Percentiles rank a stretch among this genome's conserved stretches.
Conservation (phyloP, 805 yeast genomes). For the Blastobotrys peoriensis region DNA sequence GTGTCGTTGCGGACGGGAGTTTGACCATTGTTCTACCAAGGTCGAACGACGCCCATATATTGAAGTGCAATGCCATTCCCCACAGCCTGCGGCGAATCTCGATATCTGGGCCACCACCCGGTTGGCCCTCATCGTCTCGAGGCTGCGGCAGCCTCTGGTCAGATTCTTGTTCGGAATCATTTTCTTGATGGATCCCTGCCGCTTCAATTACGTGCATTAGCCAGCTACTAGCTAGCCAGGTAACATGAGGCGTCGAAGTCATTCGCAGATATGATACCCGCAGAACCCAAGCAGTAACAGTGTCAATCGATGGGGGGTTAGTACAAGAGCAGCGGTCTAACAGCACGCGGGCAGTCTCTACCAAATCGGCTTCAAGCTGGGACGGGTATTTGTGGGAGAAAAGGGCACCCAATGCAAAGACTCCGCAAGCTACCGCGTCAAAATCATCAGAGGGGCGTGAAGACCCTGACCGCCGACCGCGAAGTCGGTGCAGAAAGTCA, state of each 20-base stretch:
- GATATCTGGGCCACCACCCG: not conserved
- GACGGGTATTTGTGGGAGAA: not conserved
- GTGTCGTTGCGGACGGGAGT: not conserved
- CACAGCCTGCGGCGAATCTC: not conserved
- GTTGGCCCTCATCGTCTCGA: not conserved
- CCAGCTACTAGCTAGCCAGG: constrained; percentile 3
- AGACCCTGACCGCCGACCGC: not conserved
- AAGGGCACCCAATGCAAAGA: not conserved
- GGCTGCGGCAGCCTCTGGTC: too few relatives aligned
- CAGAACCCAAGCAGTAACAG: not conserved
- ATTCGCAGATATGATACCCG: constrained; percentile 1
- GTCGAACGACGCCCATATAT: constrained; percentile 2
- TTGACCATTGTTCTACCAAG: not conserved
- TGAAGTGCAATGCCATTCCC: constrained; percentile 1
- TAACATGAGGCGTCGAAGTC: not conserved
- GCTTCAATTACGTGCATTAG: constrained; percentile 3
- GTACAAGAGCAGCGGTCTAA: not conserved
- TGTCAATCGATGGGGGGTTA: not conserved
- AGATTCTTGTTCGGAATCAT: too few relatives aligned
- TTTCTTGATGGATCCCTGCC: constrained; percentile 1
- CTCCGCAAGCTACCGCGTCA: constrained; percentile 1
- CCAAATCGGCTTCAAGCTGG: not conserved
- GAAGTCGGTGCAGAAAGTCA: not conserved
- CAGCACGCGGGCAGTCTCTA: not conserved
- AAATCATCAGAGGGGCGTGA: not conserved